Percentiles rank a stretch among this genome's conserved stretches.
Evolutionary conservation across 257 asterid species (phyloP).

Genomic region (Penstemon barbatus): DNA sequence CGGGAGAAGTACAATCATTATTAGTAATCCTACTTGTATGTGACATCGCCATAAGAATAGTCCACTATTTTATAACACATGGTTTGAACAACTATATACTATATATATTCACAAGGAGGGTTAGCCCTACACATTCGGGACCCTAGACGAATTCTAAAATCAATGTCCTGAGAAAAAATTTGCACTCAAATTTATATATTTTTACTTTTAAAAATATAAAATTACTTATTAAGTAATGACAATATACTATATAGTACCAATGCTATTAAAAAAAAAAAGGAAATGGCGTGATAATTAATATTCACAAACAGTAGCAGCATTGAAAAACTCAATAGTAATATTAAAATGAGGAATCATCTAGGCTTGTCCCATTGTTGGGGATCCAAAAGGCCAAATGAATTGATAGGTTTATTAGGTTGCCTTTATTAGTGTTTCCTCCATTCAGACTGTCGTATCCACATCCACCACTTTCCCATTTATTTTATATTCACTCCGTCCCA

Average conservation of each 20-base stretch:
- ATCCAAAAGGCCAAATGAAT: constrained; percentile 12
- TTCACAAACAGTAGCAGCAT: constrained; percentile 4
- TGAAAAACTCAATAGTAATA: neutral
- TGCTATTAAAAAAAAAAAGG: neutral
- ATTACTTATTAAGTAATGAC: neutral
- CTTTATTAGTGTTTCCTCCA: constrained; percentile 20
- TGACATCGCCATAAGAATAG: too few relatives aligned
- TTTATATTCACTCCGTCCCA: too few relatives aligned
- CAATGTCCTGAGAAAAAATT: neutral
- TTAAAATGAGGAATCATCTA: constrained; percentile 19
- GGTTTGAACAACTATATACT: too few relatives aligned
- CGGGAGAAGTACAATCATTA: too few relatives aligned
- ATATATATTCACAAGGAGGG: too few relatives aligned
- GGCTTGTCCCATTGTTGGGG: constrained; percentile 22
- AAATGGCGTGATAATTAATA: constrained; percentile 2
- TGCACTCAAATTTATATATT: too few relatives aligned
- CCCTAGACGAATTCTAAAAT: neutral
- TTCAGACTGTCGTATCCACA: constrained; percentile 9
- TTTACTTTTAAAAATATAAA: neutral
- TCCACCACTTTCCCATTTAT: constrained; percentile 10
- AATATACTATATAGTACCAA: too few relatives aligned
- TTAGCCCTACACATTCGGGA: too few relatives aligned
- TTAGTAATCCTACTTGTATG: too few relatives aligned
- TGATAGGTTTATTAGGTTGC: constrained; percentile 16
- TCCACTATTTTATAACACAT: too few relatives aligned